phyloP scores from a whole-genome alignment of 139 green algal species.

The Zygnema cylindricum region DNA sequence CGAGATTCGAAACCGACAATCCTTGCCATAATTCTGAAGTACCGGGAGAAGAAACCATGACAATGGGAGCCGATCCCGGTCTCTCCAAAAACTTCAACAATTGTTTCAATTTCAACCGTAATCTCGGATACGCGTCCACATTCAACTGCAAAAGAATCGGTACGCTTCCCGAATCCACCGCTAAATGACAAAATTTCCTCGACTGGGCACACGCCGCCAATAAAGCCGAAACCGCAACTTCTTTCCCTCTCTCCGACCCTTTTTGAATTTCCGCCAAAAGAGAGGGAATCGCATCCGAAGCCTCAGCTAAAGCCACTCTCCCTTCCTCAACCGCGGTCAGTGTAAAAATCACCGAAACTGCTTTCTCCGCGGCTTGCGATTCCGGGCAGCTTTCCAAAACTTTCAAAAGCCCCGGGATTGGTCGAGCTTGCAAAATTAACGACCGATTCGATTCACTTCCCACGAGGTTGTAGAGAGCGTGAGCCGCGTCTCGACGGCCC shows the following conservation, averaged over 20 bases:
- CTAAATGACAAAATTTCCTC: background rate
- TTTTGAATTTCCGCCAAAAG: background rate
- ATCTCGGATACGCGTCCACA: background rate
- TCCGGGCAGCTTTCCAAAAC: background rate
- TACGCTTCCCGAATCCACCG: background rate
- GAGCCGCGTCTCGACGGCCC: background rate
- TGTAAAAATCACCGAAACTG: background rate
- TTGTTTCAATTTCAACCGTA: background rate
- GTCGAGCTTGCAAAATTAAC: background rate
- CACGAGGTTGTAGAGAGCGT: constrained; percentile 12
- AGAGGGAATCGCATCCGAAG: background rate
- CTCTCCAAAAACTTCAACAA: constrained; percentile 10
- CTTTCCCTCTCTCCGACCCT: constrained; percentile 1
- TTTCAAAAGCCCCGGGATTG: background rate
- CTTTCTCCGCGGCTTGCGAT: background rate
- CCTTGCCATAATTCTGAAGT: background rate
- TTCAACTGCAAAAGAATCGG: background rate
- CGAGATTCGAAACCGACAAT: background rate
- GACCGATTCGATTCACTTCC: background rate
- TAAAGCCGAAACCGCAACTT: background rate
- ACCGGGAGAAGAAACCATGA: background rate
- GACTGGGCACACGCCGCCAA: background rate
- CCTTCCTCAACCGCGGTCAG: constrained; percentile 13
- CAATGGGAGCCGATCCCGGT: constrained; percentile 13
- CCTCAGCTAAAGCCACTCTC: background rate